Percentiles rank a stretch among this genome's conserved stretches.
phyloP scores from a whole-genome alignment of 1,284 basidiomycete species.

The Stygiomarasmius scandens region DNA sequence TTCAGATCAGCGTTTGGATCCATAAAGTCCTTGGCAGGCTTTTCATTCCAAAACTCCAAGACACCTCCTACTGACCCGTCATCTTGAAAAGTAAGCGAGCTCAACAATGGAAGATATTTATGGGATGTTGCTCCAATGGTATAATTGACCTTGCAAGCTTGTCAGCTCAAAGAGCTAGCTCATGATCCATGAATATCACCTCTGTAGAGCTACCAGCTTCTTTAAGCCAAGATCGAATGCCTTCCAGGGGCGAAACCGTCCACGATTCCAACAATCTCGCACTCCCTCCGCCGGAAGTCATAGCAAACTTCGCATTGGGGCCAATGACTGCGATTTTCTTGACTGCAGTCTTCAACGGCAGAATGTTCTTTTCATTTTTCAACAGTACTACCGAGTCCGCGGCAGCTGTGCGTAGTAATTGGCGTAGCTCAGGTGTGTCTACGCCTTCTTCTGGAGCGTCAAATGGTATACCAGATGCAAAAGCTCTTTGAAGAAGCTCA shows the following conservation, averaged over 20 bases:
- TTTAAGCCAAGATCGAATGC: constrained; percentile 42
- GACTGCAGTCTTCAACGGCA: constrained; percentile 38
- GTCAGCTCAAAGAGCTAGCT: background rate
- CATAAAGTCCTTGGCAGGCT: constrained; percentile 36
- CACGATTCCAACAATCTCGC: constrained; percentile 50
- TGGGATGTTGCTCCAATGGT: constrained; percentile 39
- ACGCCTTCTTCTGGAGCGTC: constrained; percentile 41
- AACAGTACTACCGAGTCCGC: constrained; percentile 49
- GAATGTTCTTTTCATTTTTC: constrained; percentile 47
- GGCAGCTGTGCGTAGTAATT: constrained; percentile 45
- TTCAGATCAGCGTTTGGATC: constrained; percentile 28
- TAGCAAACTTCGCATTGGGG: constrained; percentile 54
- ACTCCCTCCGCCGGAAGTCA: constrained; percentile 57
- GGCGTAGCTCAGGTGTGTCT: constrained; percentile 46
- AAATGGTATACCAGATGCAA: constrained; percentile 45
- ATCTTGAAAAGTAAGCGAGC: constrained; percentile 31
- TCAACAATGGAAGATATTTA: constrained; percentile 40
- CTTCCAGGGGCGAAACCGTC: constrained; percentile 52
- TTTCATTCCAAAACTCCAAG: constrained; percentile 49
- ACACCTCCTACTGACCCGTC: constrained; percentile 34
- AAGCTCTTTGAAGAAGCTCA: constrained; percentile 38
- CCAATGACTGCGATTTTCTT: constrained; percentile 60
- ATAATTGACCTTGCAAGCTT: constrained; percentile 29
- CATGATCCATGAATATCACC: background rate
- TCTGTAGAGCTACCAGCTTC: constrained; percentile 36